phyloP scores from a whole-genome alignment of 73 alveolate species.

The Paramecium octaurelia region DNA sequence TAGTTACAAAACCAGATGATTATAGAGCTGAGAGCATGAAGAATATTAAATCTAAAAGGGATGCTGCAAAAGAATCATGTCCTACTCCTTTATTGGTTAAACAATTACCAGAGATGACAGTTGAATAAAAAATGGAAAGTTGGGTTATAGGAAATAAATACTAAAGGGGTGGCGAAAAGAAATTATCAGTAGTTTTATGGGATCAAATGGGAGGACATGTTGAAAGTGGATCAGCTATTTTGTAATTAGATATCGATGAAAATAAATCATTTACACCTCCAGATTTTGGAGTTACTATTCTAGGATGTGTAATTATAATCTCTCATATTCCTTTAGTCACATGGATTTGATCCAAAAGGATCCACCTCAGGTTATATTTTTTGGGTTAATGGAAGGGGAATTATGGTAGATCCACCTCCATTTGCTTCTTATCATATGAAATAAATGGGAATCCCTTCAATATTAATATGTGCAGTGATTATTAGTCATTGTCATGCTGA shows the following conservation, averaged over 20 bases:
- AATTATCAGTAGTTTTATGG: slow-evolving; percentile 5
- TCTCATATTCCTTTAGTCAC: not conserved
- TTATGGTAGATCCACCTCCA: slow-evolving; percentile 67
- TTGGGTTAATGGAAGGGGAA: slow-evolving; percentile 62
- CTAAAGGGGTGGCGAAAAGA: not conserved
- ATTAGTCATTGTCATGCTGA: slow-evolving; percentile 64
- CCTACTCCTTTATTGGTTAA: slow-evolving; percentile 4
- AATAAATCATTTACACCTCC: slow-evolving; percentile 59
- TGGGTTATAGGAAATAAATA: slow-evolving; percentile 1
- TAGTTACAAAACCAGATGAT: slow-evolving; percentile 44
- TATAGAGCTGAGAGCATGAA: slow-evolving; percentile 46
- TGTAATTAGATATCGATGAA: slow-evolving; percentile 23
- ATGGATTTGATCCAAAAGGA: slow-evolving; percentile 63
- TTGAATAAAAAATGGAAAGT: not conserved
- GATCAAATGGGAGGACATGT: slow-evolving; percentile 6
- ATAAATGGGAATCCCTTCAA: slow-evolving; percentile 58
- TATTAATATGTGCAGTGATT: slow-evolving; percentile 55
- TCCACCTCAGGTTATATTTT: slow-evolving; percentile 49
- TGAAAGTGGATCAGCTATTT: slow-evolving; percentile 29
- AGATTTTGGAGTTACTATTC: slow-evolving; percentile 64
- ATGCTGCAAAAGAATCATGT: slow-evolving; percentile 1
- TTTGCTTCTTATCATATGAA: slow-evolving; percentile 54
- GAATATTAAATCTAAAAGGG: slow-evolving; percentile 12
- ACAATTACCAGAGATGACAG: not conserved
- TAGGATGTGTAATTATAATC: slow-evolving; percentile 51